Percentiles rank a stretch among this genome's conserved stretches.
Conservation (phyloP, 225 moss, liverwort and hornwort species). For the Pseudisothecium myosuroides region DNA sequence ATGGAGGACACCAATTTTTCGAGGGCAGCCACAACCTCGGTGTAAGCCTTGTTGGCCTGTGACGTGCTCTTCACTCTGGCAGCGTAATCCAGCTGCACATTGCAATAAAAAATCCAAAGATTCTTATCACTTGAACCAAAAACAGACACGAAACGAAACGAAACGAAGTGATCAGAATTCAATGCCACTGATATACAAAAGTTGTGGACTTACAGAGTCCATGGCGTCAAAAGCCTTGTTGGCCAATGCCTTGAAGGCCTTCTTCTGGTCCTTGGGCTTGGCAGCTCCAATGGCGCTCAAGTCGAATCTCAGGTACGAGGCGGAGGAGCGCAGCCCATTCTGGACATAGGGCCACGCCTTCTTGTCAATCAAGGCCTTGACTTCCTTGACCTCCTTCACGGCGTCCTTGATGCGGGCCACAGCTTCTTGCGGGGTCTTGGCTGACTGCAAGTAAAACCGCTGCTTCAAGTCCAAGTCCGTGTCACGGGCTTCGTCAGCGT, state of each 20-base stretch:
- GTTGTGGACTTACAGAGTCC: slow-evolving; percentile 22
- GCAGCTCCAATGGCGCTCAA: slow-evolving; percentile 39
- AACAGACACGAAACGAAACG: not conserved
- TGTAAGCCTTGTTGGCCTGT: slow-evolving; percentile 50
- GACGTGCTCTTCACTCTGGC: slow-evolving; percentile 49
- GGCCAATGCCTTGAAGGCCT: slow-evolving; percentile 37
- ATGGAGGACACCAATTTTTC: slow-evolving; percentile 40
- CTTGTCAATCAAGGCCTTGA: slow-evolving; percentile 64
- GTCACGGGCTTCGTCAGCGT: slow-evolving; percentile 81
- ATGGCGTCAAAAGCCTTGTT: slow-evolving; percentile 32
- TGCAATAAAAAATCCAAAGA: not conserved
- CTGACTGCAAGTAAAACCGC: slow-evolving; percentile 52
- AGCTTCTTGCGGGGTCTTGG: slow-evolving; percentile 6
- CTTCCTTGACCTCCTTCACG: slow-evolving; percentile 42
- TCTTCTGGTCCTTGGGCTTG: slow-evolving; percentile 53
- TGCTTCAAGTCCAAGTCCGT: slow-evolving; percentile 40
- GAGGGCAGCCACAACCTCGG: slow-evolving; percentile 30
- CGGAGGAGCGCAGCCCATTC: slow-evolving; percentile 70
- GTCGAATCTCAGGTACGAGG: slow-evolving; percentile 56
- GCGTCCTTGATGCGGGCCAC: slow-evolving; percentile 50
- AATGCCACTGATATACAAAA: not conserved
- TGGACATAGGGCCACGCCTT: slow-evolving; percentile 93
- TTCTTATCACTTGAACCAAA: not conserved
- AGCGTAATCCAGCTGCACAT: slow-evolving; percentile 70
- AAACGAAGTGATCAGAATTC: not conserved